phyloP scores from a whole-genome alignment of 495 filamentous ascomycete genomes.

The Diplogelasinospora grovesii region DNA sequence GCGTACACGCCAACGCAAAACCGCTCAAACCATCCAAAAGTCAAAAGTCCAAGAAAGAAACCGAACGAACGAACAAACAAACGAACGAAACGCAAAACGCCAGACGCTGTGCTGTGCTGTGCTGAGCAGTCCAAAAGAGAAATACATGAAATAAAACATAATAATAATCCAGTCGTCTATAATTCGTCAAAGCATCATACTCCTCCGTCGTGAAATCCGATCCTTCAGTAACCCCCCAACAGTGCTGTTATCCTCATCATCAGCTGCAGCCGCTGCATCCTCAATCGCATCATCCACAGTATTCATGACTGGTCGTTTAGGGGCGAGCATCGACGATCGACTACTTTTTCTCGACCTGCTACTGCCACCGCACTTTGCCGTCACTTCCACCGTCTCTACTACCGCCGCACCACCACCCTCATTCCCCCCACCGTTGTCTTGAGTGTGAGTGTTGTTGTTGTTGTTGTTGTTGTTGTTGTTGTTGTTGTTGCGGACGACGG shows the following conservation, averaged over 20 bases:
- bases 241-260: too few species aligned
- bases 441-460: neutral
- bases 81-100: slow-evolving; percentile 19
- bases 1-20: too few species aligned
- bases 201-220: slow-evolving; percentile 36
- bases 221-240: slow-evolving; percentile 12
- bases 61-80: neutral
- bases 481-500: neutral
- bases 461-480: neutral
- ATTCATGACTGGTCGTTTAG: slow-evolving; percentile 23
- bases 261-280: slow-evolving; percentile 5
- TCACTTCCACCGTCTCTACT: too few species aligned
- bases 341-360: slow-evolving; percentile 27
- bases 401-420: too few species aligned
- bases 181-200: slow-evolving; percentile 51
- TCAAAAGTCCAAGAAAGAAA: neutral
- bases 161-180: too few species aligned
- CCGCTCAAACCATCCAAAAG: too few species aligned
- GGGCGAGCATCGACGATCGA: slow-evolving; percentile 34
- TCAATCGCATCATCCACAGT: slow-evolving; percentile 4
- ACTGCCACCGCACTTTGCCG: slow-evolving; percentile 10
- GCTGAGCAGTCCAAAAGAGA: neutral
- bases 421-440: too few species aligned
- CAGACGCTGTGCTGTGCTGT: slow-evolving; percentile 19
- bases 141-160: too few species aligned